phyloP scores from a whole-genome alignment of 768 basidiomycete species.

The Filobasidium wieringae region DNA sequence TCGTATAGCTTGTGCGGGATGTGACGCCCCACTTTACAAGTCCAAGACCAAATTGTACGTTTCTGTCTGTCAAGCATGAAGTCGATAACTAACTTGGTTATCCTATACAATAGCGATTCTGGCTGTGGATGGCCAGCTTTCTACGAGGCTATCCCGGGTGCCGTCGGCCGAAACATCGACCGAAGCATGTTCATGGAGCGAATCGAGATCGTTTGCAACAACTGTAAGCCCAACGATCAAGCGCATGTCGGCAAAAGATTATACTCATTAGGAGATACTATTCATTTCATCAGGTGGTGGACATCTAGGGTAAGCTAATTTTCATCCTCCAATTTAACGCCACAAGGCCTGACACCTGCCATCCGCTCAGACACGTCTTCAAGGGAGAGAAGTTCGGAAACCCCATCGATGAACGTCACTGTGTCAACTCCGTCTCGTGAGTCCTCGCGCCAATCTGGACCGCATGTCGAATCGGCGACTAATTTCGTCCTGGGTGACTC shows the following conservation, averaged over 20 bases:
- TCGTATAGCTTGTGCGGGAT: constrained; percentile 53
- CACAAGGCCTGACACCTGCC: no score
- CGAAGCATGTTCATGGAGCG: constrained; percentile 52
- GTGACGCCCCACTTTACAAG: constrained; percentile 72
- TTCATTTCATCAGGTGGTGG: constrained; percentile 54
- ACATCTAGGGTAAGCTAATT: no score
- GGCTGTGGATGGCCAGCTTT: constrained; percentile 98
- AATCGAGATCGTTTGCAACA: constrained; percentile 77
- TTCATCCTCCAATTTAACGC: no score
- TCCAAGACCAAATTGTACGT: constrained; percentile 66
- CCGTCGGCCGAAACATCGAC: constrained; percentile 66
- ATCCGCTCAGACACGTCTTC: constrained; percentile 92
- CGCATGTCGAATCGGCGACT: no score
- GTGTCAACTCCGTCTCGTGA: constrained; percentile 12
- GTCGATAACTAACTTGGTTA: background rate
- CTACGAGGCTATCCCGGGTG: constrained; percentile 91
- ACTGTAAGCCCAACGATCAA: constrained; percentile 44
- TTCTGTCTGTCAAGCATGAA: background rate
- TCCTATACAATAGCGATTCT: constrained; percentile 45
- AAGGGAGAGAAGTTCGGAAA: constrained; percentile 29
- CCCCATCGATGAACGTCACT: constrained; percentile 69
- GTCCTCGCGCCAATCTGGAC: no score
- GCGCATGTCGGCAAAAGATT: background rate
- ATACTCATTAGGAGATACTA: background rate
- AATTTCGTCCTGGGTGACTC: no score